Evolutionary conservation across 2,329 filamentous ascomycete genomes (phyloP).

Genomic region (Bipolaris zeicola): DNA sequence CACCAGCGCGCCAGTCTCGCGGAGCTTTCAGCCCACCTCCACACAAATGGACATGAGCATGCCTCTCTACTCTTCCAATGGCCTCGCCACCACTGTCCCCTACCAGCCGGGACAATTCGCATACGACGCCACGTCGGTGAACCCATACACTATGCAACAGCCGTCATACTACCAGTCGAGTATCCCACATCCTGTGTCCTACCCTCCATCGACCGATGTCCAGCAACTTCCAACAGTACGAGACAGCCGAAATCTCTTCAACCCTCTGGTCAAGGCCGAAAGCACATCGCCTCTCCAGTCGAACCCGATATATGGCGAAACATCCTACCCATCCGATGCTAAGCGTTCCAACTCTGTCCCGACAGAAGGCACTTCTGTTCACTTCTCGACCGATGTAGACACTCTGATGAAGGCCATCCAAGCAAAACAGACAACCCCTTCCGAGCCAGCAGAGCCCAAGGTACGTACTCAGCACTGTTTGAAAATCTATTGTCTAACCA

Average conservation of each 20-base stretch:
- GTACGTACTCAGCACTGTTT: constrained; percentile 28
- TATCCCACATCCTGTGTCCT: constrained; percentile 36
- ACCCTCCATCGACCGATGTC: constrained; percentile 25
- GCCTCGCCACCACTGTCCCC: constrained; percentile 38
- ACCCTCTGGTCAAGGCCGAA: constrained; percentile 52
- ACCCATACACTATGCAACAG: constrained; percentile 47
- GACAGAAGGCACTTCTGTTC: constrained; percentile 54
- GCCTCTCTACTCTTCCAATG: constrained; percentile 41
- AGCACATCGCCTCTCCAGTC: constrained; percentile 50
- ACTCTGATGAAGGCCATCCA: constrained; percentile 89
- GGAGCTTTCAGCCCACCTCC: constrained; percentile 38
- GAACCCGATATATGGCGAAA: constrained; percentile 48
- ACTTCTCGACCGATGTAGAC: constrained; percentile 83
- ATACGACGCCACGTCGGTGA: constrained; percentile 41
- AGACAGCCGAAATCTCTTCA: constrained; percentile 38
- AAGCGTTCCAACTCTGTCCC: constrained; percentile 54
- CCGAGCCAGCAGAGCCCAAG: constrained; percentile 37
- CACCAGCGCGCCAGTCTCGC: constrained; percentile 32
- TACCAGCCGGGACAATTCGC: constrained; percentile 47
- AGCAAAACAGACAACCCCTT: constrained; percentile 59
- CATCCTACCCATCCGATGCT: constrained; percentile 46
- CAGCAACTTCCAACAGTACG: constrained; percentile 36
- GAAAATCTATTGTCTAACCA: constrained; percentile 2
- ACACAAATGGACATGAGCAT: constrained; percentile 44
- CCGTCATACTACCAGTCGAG: constrained; percentile 35